phyloP scores from a whole-genome alignment of 23 red algal species.

The Gracilaria gracilis region DNA sequence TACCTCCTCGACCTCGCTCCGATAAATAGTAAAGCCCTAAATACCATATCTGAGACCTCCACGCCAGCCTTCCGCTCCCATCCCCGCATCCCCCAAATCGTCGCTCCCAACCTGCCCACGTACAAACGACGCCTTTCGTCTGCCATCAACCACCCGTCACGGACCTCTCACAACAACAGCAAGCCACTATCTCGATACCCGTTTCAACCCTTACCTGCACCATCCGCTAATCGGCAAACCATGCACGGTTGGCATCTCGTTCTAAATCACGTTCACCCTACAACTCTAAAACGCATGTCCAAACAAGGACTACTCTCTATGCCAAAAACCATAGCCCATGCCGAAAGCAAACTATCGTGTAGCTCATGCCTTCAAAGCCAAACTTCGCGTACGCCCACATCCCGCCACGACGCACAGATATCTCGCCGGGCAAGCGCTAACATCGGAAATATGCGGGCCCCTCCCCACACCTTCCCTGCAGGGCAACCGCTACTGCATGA shows the following conservation, averaged over 20 bases:
- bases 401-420: slow-evolving; percentile 25
- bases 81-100: too few species aligned
- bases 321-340: not conserved
- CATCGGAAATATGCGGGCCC: slow-evolving; percentile 23
- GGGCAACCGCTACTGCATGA: slow-evolving; percentile 33
- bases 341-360: not conserved
- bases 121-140: too few species aligned
- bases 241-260: slow-evolving; percentile 1
- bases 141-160: too few species aligned
- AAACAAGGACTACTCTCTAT: not conserved
- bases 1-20: too few species aligned
- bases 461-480: not conserved
- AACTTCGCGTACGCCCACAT: slow-evolving; percentile 9
- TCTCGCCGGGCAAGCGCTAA: not conserved
- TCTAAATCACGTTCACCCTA: not conserved
- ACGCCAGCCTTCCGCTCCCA: too few species aligned
- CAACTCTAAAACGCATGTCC: not conserved
- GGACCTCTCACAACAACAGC: not conserved
- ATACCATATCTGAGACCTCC: too few species aligned
- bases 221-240: not conserved
- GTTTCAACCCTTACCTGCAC: not conserved
- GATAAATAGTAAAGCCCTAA: too few species aligned
- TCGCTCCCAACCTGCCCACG: too few species aligned
- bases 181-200: not conserved
- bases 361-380: slow-evolving; percentile 18